Evolutionary conservation across 108 stramenopile species (phyloP).

Genomic region (Cyclotella baltica): DNA sequence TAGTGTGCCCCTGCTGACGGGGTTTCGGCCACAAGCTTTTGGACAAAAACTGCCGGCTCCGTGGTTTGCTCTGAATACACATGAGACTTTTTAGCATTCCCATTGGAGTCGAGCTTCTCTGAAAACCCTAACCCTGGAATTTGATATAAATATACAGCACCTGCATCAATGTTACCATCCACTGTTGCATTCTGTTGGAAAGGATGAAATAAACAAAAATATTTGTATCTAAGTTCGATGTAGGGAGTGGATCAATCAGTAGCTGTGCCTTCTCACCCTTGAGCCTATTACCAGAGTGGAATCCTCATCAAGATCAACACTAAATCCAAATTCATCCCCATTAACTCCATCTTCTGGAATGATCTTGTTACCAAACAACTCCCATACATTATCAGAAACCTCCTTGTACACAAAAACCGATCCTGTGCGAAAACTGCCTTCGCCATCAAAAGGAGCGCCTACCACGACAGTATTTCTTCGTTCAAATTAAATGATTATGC

Average conservation of each 20-base stretch:
- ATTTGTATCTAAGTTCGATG: no score
- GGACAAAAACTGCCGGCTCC: not conserved
- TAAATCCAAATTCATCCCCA: constrained; percentile 20
- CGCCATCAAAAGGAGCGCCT: constrained; percentile 28
- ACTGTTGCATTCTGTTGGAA: not conserved
- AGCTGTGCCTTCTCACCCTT: not conserved
- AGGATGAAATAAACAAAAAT: not conserved
- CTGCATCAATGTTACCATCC: not conserved
- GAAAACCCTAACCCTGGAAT: not conserved
- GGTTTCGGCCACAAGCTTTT: constrained; percentile 15
- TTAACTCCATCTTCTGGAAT: constrained; percentile 5
- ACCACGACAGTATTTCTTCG: constrained; percentile 19
- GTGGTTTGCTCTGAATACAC: not conserved
- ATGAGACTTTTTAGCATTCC: not conserved
- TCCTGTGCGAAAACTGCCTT: not conserved
- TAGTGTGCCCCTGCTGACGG: not conserved
- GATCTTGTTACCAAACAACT: not conserved
- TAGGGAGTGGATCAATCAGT: not conserved
- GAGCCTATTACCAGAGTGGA: constrained; percentile 10
- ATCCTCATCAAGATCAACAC: constrained; percentile 32
- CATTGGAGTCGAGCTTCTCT: not conserved
- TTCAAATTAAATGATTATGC: no score
- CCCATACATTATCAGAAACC: constrained; percentile 5
- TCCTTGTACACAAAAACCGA: constrained; percentile 22
- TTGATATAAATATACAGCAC: constrained; percentile 19